A percentile compares a stretch with the other conserved stretches of the same genome.
These are phyloP conservation scores for Scedosporium apiospermum DNA, from an alignment of 2,329 filamentous ascomycete species.

Conservation along the genomic window DNA sequence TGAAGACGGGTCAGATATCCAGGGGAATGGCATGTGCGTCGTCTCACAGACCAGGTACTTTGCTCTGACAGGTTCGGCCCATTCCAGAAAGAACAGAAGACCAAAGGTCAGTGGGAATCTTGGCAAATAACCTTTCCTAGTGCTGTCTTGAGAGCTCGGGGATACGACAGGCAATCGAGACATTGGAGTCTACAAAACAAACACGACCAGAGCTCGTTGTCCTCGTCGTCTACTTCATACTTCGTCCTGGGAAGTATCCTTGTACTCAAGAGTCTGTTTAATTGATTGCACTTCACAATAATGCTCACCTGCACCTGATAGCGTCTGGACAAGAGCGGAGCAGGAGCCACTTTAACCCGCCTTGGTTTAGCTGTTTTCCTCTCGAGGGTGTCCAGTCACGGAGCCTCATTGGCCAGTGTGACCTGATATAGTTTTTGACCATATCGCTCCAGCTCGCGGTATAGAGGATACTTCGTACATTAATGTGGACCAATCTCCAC, in stretches of 20 bases:
- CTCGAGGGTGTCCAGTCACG: neutral
- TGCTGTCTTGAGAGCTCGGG: neutral
- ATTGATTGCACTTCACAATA: neutral
- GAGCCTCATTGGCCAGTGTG: neutral
- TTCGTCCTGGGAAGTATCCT: no score
- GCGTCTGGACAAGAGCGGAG: no score
- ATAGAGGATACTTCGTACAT: neutral
- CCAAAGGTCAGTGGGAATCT: neutral
- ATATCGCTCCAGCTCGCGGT: neutral
- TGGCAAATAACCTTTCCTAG: neutral
- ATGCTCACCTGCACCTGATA: no score
- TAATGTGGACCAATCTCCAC: neutral
- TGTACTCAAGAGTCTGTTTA: no score
- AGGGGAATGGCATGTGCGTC: neutral
- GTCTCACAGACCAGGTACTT: neutral
- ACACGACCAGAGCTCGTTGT: neutral
- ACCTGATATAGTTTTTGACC: neutral
- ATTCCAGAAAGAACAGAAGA: neutral
- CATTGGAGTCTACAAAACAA: neutral
- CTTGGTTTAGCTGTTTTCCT: neutral
- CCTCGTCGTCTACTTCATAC: no score
- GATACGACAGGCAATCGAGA: neutral
- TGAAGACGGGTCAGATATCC: neutral
- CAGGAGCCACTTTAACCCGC: neutral
- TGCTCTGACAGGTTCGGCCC: neutral